Evolutionary conservation across 805 yeast species (phyloP), one percentile per base, ranked within the genome.

Genomic region (Komagataella pastoris): DNA sequence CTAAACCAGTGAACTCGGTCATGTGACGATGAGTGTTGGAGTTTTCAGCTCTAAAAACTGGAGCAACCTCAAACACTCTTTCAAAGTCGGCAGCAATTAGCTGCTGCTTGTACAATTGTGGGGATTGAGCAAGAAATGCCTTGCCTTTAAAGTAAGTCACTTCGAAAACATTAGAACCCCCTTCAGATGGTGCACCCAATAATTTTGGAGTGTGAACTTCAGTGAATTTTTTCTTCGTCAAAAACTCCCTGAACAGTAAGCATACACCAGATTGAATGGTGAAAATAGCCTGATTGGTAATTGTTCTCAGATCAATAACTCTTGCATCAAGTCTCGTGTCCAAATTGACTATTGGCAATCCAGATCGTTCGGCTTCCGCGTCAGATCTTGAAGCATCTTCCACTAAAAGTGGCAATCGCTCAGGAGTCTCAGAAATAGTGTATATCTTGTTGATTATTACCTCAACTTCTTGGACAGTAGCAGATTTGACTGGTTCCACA

Each of bases 1-100:
- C 99, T 61, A 95, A 81, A 54, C 99, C 99, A 55, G 85, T 86
- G 68, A 93, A 93, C 72, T 93, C 99, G 53, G 99, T 93, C 96
- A 93, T 84, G 71, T 93, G 99, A 74, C 99, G 90, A 70, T 93
- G 98, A 18, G 99, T 91, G 75, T 93, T 90, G 55, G 98, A 91
- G 77, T 93, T 91, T 71, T 93, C 99, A 53, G 99, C 99, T 72
- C 99, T 82, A 80, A 93, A 93, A 47, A 93, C 98, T 44, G 99
- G 98, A 1, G 93, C 98, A 63, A 93, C 78, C 74, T 93, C 99
- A 66, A 81, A 93, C 49, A 93, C 99, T 62, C 80, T 81, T 75
- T 93, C 99, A 62, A 91, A 93, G 73, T 93, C 99, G 54, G 96
- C 95, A 48, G 97, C 96, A 71, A 93, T 93, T 68, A 91, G 80